Percentiles rank a stretch among this genome's conserved stretches.
These are phyloP conservation scores for Apiospora saccharicola DNA, from an alignment of 2,329 filamentous ascomycete species.

Conservation along the genomic window DNA sequence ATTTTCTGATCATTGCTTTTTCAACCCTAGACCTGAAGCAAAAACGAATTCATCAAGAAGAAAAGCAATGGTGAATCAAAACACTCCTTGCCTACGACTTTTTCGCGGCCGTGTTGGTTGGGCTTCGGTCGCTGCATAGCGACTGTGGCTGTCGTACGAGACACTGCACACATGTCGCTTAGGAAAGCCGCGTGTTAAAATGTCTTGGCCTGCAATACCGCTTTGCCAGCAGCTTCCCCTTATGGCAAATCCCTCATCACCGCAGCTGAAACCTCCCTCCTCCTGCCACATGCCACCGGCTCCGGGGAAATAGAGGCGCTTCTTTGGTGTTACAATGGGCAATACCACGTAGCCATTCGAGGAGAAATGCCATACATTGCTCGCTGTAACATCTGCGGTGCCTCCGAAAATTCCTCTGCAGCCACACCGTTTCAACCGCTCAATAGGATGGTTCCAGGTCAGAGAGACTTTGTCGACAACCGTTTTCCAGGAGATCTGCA, in stretches of 20 bases:
- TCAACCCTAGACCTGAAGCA: neutral
- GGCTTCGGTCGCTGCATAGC: neutral
- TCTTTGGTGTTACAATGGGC: neutral
- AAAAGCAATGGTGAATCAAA: neutral
- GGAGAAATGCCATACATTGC: neutral
- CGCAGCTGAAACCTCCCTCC: slow-evolving; percentile 1
- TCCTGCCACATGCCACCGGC: slow-evolving; percentile 2
- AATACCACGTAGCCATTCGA: neutral
- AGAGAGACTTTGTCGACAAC: neutral
- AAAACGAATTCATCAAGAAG: neutral
- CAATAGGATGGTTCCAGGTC: neutral
- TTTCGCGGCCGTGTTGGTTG: neutral
- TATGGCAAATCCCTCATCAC: neutral
- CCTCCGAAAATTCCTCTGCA: neutral
- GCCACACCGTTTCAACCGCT: slow-evolving; percentile 1
- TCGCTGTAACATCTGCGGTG: neutral
- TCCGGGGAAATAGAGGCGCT: neutral
- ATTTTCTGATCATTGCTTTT: neutral
- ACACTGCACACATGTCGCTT: neutral
- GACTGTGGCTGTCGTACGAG: neutral
- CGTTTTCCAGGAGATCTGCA: neutral
- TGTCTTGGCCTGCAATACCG: neutral
- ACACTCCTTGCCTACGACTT: too few species aligned
- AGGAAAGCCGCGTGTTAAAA: neutral
- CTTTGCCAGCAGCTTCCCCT: slow-evolving; percentile 18